Evolutionary conservation across 2,329 filamentous ascomycete species (phyloP).

Genomic region (Ophiocordyceps camponoti-floridani): DNA sequence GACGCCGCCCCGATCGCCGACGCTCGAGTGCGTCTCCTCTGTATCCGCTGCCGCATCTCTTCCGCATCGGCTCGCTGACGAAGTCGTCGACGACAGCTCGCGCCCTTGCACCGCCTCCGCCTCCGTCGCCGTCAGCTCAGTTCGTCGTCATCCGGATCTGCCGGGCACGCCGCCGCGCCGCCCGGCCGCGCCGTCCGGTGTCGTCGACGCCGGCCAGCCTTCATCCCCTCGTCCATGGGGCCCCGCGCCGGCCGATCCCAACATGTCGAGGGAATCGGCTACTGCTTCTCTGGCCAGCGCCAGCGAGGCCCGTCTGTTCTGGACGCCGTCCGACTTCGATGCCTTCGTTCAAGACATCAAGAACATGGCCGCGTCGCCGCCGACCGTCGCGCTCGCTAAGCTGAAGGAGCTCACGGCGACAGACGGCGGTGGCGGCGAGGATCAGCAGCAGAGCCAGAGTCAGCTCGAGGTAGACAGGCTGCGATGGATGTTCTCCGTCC

Average conservation of each 20-base stretch:
- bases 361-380: slow-evolving; percentile 3
- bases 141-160: slow-evolving; percentile 1
- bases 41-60: neutral
- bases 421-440: neutral
- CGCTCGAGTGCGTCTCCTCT: slow-evolving; percentile 1
- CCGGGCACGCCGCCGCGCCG: slow-evolving; percentile 4
- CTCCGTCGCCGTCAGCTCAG: slow-evolving; percentile 3
- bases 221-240: slow-evolving; percentile 3
- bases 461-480: slow-evolving; percentile 9
- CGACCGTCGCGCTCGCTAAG: slow-evolving; percentile 4
- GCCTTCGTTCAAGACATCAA: slow-evolving; percentile 1
- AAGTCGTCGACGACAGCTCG: slow-evolving; percentile 7
- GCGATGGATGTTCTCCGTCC: slow-evolving; percentile 39
- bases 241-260: neutral
- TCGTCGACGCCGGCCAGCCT: neutral
- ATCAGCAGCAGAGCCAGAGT: neutral
- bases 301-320: neutral
- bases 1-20: slow-evolving; percentile 12
- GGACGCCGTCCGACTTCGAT: slow-evolving; percentile 1
- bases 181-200: neutral
- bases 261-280: neutral
- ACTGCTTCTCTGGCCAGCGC: neutral
- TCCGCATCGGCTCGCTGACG: slow-evolving; percentile 9
- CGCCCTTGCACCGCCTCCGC: too few relatives aligned
- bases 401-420: slow-evolving; percentile 3